A percentile compares a stretch with the other conserved stretches of the same genome.
phyloP scores from a whole-genome alignment of 495 filamentous ascomycete genomes.

The Penicillium subrubescens region DNA sequence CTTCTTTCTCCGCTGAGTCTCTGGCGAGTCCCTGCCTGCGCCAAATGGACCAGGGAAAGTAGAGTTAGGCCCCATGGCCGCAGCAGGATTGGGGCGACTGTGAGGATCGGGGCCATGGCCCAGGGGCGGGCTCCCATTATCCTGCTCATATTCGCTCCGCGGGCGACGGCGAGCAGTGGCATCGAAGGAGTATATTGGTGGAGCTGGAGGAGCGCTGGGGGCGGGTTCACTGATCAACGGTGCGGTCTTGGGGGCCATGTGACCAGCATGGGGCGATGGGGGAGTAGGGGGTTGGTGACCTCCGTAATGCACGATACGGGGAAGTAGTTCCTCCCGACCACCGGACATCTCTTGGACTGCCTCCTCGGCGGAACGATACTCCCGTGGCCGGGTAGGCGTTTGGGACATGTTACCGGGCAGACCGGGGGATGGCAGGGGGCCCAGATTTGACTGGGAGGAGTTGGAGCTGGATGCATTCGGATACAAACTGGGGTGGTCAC shows the following conservation, averaged over 20 bases:
- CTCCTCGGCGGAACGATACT: constrained; percentile 95
- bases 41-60: constrained; percentile 70
- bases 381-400: constrained; percentile 66
- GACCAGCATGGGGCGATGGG: constrained; percentile 68
- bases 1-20: constrained; percentile 83
- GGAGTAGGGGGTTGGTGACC: constrained; percentile 89
- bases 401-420: constrained; percentile 53
- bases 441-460: constrained; percentile 73
- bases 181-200: constrained; percentile 35
- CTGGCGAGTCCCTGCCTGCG: constrained; percentile 76
- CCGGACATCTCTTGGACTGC: constrained; percentile 87
- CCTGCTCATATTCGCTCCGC: constrained; percentile 87
- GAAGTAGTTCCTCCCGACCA: constrained; percentile 86
- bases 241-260: constrained; percentile 39
- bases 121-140: constrained; percentile 56
- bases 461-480: constrained; percentile 51
- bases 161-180: constrained; percentile 69
- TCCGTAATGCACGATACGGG: constrained; percentile 92
- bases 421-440: constrained; percentile 71
- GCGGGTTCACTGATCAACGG: constrained; percentile 30
- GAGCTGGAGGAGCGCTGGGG: constrained; percentile 29
- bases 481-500: constrained; percentile 46
- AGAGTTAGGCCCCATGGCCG: constrained; percentile 61
- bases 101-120: constrained; percentile 46
- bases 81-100: constrained; percentile 64